Conservation (phyloP, 768 basidiomycete species). For the Tylopilus sp. region DNA sequence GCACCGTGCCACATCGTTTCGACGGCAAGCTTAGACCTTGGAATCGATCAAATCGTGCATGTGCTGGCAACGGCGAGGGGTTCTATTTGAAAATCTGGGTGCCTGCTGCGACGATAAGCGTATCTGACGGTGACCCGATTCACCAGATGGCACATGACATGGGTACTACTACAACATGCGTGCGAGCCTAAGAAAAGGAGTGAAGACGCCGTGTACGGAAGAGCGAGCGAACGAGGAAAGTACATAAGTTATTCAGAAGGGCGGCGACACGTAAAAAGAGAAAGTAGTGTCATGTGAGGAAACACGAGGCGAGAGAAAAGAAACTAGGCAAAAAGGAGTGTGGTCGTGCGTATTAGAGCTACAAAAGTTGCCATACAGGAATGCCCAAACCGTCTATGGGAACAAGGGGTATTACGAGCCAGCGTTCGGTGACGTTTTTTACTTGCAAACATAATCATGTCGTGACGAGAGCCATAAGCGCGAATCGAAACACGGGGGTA, state of each 20-base stretch:
- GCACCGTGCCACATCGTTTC: too few relatives aligned
- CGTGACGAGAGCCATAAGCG: slow-evolving; percentile 3
- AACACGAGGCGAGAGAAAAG: background rate
- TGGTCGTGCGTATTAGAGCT: slow-evolving; percentile 28
- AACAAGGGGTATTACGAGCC: slow-evolving; percentile 7
- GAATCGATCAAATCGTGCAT: too few relatives aligned
- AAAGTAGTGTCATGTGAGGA: slow-evolving; percentile 1
- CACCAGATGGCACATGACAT: slow-evolving; percentile 17
- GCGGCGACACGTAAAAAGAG: slow-evolving; percentile 1
- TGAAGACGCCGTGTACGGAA: background rate
- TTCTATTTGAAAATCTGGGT: background rate
- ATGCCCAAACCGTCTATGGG: slow-evolving; percentile 25
- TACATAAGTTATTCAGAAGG: slow-evolving; percentile 24
- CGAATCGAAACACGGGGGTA: background rate
- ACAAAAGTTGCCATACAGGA: slow-evolving; percentile 21
- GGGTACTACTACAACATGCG: slow-evolving; percentile 27
- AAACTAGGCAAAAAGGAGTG: slow-evolving; percentile 13
- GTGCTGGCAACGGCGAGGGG: background rate
- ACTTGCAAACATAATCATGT: slow-evolving; percentile 8
- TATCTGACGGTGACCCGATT: background rate
- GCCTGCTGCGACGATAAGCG: slow-evolving; percentile 2
- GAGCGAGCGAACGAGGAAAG: slow-evolving; percentile 5
- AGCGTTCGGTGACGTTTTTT: slow-evolving; percentile 3
- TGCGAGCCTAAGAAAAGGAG: slow-evolving; percentile 10
- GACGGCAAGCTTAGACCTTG: too few relatives aligned